These are phyloP conservation scores for Aspergillus viridinutans DNA, from an alignment of 2,329 filamentous ascomycete genomes.

Conservation along the genomic window DNA sequence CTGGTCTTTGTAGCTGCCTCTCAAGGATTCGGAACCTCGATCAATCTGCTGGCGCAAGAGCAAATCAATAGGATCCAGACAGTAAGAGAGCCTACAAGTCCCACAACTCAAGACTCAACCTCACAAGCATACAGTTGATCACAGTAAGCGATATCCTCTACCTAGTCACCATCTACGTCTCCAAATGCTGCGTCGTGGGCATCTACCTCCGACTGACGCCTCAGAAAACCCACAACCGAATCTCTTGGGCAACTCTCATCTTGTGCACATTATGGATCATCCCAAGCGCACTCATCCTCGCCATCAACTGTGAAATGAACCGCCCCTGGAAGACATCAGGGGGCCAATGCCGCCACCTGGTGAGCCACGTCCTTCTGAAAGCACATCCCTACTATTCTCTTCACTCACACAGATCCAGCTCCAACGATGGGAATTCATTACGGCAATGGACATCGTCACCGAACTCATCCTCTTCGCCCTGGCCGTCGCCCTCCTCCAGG, in stretches of 20 bases:
- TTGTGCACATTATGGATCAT: constrained; percentile 37
- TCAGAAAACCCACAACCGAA: constrained; percentile 36
- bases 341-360: constrained; percentile 24
- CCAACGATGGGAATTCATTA: constrained; percentile 32
- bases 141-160: constrained; percentile 42
- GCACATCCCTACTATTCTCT: neutral
- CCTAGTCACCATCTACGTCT: constrained; percentile 39
- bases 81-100: constrained; percentile 13
- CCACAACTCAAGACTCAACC: neutral
- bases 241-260: constrained; percentile 33
- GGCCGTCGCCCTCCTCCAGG: constrained; percentile 25
- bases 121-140: constrained; percentile 18
- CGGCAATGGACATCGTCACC: constrained; percentile 32
- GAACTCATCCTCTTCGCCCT: constrained; percentile 31
- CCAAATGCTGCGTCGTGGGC: constrained; percentile 35
- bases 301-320: constrained; percentile 39
- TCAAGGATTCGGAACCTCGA: constrained; percentile 32
- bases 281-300: constrained; percentile 38
- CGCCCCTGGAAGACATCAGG: constrained; percentile 31
- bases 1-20: constrained; percentile 29
- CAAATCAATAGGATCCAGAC: constrained; percentile 24
- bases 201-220: constrained; percentile 46
- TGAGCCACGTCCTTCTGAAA: constrained; percentile 5
- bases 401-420: constrained; percentile 14
- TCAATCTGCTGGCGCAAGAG: constrained; percentile 20